Evolutionary conservation across 208 protist genomes (phyloP), one percentile per base, ranked within the genome.

Genomic region (Wallacemonas rigidus): DNA sequence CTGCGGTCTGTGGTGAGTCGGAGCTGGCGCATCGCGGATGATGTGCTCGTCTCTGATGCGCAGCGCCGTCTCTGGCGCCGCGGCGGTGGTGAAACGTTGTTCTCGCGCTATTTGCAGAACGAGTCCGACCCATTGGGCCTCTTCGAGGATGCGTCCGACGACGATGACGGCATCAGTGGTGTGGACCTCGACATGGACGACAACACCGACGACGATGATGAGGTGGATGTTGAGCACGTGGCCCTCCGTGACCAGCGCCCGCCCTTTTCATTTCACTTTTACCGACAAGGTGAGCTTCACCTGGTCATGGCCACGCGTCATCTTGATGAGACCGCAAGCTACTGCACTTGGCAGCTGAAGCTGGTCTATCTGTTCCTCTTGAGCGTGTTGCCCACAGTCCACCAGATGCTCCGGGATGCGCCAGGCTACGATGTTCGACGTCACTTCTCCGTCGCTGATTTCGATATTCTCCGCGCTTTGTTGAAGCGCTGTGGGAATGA

Each of bases 361-460:
- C 77, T 86, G 54, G 40, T 93, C 2, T 86, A 92, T 53, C 47
- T 76, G 35, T 84, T 84, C 45, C 35, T 96, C 8, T 70, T 88
- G 3, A 80, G 81, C 54, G 74, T 94, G 38, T 35, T 90, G 2
- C 91, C 88, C 3, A 93, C 74, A 62, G 72, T 92, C 54, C 77
- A 82, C 67, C 44, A 71, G 35, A 75, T 89, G 64, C 81, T 95
- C 14, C 36, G 44, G 6, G 45, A 65, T 40, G 64, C 67, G 44
- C 88, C 90, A 1, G 79, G 78, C 9, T 87, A 89, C 41, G 88
- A 95, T 71, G 67, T 89, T 2, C 79, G 84, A n/a, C 57, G 71
- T 7, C 78, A 86, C 36, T 86, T 88, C 75, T 88, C 85, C 6
- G 62, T 69, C 17, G 75, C 81, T 26, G 91, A 95, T 63, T 60